Base-by-base conservation (phyloP, 2,329 filamentous ascomycete species). In the Fusarium praegraminearum region DNA sequence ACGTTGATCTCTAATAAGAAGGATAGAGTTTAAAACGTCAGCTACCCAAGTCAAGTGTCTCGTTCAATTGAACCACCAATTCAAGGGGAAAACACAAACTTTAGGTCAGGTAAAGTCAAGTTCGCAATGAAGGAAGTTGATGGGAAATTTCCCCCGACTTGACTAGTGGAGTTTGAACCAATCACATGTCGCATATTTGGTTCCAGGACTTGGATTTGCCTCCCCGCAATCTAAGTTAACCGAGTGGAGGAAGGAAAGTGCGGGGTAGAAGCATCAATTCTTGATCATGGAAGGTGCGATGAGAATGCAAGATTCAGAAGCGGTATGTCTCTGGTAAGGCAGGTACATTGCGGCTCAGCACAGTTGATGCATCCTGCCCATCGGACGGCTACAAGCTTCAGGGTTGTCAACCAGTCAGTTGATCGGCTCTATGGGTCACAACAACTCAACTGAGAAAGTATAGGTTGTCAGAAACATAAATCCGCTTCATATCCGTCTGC, bases 81-180 rank as follows among this genome's bases (percentile, higher is more conserved):
- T 38, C 11, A 11, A 22, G 24, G n/a, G 30, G 18, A 8, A 36
- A 52, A 51, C 43, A 40, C 30, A 22, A 55, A 41, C 32, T 57
- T 62, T 50, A 65, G 50, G 40, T 62, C 62, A 43, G 41, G 47
- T 20, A 33, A 35, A 49, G 44, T 30, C 62, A 50, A 28, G 61
- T 64, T 62, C 61, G 55, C 67, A 50, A 56, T 50, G 43, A 57
- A 50, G 46, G 45, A 47, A 61, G 69, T 67, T 62, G 51, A 69
- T 67, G 68, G 71, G 71, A 68, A 73, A 73, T 61, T 67, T 54
- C 57, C 69, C 65, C 71, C 69, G 69, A 61, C 40, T 46, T 38
- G 22, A 33, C 60, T 63, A 57, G 43, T n/a, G 47, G 32, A n/a
- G 47, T 16, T 20, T 51, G 8, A 20, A 18, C 71, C 57, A 71